These are phyloP conservation scores for Papiliotrema flavescens DNA, from an alignment of 1,284 basidiomycete genomes.

Conservation along the genomic window DNA sequence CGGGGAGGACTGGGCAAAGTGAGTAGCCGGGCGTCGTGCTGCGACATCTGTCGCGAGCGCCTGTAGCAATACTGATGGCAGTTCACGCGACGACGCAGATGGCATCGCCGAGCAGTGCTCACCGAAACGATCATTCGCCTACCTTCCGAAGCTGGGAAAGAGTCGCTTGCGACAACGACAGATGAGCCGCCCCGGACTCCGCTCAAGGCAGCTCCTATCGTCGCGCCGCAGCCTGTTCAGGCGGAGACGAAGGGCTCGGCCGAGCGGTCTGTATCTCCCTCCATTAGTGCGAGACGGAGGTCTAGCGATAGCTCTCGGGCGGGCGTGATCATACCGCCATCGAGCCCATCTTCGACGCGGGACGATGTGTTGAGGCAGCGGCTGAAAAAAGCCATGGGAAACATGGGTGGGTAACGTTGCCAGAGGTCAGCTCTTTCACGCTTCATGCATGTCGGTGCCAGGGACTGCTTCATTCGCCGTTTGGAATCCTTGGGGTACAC, in stretches of 20 bases:
- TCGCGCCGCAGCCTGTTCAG: background rate
- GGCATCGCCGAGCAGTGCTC: constrained; percentile 76
- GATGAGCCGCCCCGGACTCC: background rate
- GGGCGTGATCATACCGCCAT: constrained; percentile 4
- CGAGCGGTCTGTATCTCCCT: background rate
- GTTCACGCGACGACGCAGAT: constrained; percentile 78
- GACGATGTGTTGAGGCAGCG: constrained; percentile 45
- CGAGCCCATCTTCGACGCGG: constrained; percentile 13
- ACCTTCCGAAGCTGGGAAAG: constrained; percentile 3
- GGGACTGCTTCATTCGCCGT: no score
- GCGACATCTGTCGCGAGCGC: no score
- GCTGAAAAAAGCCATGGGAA: constrained; percentile 48
- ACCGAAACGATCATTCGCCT: constrained; percentile 58
- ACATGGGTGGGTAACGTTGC: constrained; percentile 2
- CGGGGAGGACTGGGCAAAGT: constrained; percentile 82
- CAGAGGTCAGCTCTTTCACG: no score
- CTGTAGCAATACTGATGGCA: constrained; percentile 38
- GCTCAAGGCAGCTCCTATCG: background rate
- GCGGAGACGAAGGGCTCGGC: background rate
- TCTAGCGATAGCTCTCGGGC: background rate
- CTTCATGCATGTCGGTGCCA: no score
- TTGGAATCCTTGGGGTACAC: no score
- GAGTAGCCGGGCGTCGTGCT: constrained; percentile 15
- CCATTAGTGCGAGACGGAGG: constrained; percentile 1
- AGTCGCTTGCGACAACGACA: background rate